These are phyloP conservation scores for Dactylellina cionopaga DNA, from an alignment of 2,329 filamentous ascomycete species.

Conservation along the genomic window DNA sequence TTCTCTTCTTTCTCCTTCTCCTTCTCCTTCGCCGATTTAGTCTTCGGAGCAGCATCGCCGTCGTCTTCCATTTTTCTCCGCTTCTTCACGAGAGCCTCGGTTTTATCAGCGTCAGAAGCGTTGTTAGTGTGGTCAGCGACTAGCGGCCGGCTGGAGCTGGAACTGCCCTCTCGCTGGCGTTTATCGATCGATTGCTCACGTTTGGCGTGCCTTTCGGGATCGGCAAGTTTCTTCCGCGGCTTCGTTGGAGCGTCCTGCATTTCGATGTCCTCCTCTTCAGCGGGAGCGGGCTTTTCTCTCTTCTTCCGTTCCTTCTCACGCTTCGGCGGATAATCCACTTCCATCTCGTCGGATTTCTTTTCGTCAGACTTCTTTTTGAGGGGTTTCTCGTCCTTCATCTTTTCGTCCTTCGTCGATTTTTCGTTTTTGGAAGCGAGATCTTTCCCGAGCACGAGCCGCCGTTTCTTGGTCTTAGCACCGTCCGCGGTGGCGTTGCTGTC, in stretches of 20 bases:
- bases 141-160: constrained; percentile 49
- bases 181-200: constrained; percentile 52
- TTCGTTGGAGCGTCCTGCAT: constrained; percentile 48
- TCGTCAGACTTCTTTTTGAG: neutral
- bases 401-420: constrained; percentile 30
- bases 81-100: constrained; percentile 42
- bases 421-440: constrained; percentile 50
- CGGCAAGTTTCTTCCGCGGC: constrained; percentile 42
- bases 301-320: constrained; percentile 50
- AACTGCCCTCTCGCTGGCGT: constrained; percentile 54
- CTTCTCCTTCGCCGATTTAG: constrained; percentile 14
- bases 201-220: constrained; percentile 49
- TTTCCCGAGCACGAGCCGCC: constrained; percentile 56
- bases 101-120: constrained; percentile 54
- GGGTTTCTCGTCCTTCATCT: constrained; percentile 14
- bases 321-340: constrained; percentile 40
- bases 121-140: constrained; percentile 48
- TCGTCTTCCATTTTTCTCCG: constrained; percentile 54
- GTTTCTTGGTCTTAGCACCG: constrained; percentile 54
- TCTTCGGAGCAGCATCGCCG: constrained; percentile 10
- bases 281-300: constrained; percentile 24
- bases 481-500: constrained; percentile 48
- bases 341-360: constrained; percentile 43
- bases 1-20: constrained; percentile 23
- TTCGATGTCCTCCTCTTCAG: constrained; percentile 49